A percentile compares a stretch with the other conserved stretches of the same genome.
Conservation (phyloP, 768 basidiomycete species). For the Amanita muscaria region DNA sequence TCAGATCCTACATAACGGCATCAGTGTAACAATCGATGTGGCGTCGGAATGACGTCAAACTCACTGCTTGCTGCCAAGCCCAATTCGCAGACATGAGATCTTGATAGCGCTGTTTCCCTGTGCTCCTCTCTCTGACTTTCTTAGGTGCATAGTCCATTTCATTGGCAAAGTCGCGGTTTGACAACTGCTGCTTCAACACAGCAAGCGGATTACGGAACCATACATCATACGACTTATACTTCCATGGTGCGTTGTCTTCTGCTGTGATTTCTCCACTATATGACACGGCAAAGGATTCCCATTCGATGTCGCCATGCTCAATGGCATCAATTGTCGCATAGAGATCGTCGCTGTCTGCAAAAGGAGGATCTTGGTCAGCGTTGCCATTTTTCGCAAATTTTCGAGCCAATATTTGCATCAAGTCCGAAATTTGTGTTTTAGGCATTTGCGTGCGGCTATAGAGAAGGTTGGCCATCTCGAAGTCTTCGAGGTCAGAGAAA, state of each 20-base stretch:
- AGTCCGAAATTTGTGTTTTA: not conserved
- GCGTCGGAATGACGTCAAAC: not conserved
- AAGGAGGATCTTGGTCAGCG: constrained; percentile 3
- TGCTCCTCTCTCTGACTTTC: constrained; percentile 20
- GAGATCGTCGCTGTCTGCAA: not conserved
- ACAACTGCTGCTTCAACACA: constrained; percentile 7
- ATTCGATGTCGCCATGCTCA: constrained; percentile 21
- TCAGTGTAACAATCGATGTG: constrained; percentile 18
- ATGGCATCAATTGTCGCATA: constrained; percentile 16
- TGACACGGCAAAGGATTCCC: constrained; percentile 16
- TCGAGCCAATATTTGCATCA: not conserved
- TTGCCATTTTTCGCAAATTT: not conserved
- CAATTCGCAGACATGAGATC: constrained; percentile 37
- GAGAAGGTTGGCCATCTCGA: constrained; percentile 15
- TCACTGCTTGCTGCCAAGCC: constrained; percentile 32
- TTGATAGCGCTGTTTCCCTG: constrained; percentile 17
- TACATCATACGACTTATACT: constrained; percentile 18
- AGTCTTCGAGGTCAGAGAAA: not conserved
- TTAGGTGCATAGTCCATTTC: constrained; percentile 22
- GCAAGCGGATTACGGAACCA: constrained; percentile 17
- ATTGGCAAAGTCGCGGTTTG: constrained; percentile 8
- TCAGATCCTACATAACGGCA: constrained; percentile 15
- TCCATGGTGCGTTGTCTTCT: constrained; percentile 15
- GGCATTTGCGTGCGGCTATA: constrained; percentile 15
- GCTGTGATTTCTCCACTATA: not conserved